Evolutionary conservation across 345 rosid genomes (phyloP), one percentile per base, ranked within the genome.

Genomic region (Dovyalis caffra): DNA sequence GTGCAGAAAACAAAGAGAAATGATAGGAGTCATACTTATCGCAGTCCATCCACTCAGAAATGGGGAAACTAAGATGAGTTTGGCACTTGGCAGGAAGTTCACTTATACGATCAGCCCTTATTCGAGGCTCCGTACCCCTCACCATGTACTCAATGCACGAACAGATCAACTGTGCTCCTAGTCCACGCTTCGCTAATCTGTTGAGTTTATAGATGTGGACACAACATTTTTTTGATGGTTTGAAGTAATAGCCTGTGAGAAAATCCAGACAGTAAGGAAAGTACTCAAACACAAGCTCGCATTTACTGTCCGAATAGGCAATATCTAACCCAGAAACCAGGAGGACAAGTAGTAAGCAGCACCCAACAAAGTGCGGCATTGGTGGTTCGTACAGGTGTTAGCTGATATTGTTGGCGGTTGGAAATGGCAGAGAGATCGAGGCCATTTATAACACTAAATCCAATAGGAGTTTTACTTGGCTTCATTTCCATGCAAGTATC

Each of bases 21-120:
- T 18, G 12, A 25, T 14, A 32, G 29, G 5, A 9, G 18, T 25
- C 31, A 77, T 74, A 83, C 85, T 33, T 74, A 71, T 85, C 57
- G 73, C 89, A 86, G 71, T 84, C 76, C 85, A 82, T 82, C 68
- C 38, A 38, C 68, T 75, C 77, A 15, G 87, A 84, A 45, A 86
- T 71, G 34, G 87, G 89, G 66, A 86, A 84, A 69, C 85, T 84
- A 32, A 86, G 84, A 60, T 73, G 26, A 28, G 84, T 84, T 21
- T 6, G 16, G 32, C 71, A 74, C 71, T n/a, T 1, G 49, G 20
- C 5, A 6, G 64, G 77, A 37, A 74, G 71, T 21, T 74, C 6
- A 26, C 15, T 11, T 3, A 74, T 66, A 14, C 6, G 64, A 28
- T 63, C n/a, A 31, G 25, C 32, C 5, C 3, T 34, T 16, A 66